These are phyloP conservation scores for Sugiyamaella chiloensis DNA, from an alignment of 805 yeast genomes.

Conservation along the genomic window DNA sequence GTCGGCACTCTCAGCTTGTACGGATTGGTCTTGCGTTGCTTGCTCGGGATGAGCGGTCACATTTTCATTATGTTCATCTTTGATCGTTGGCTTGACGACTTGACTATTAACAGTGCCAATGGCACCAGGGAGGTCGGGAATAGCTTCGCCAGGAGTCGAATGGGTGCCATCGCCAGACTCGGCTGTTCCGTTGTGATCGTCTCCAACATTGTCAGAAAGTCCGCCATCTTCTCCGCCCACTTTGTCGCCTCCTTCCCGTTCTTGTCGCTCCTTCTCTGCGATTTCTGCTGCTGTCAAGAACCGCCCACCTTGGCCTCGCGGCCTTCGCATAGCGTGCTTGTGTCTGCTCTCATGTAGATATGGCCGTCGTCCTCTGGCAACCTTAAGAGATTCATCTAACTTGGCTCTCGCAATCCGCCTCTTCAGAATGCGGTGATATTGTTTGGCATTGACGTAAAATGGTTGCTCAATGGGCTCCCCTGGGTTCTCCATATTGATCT, in stretches of 20 bases:
- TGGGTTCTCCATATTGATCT: slow-evolving; percentile 7
- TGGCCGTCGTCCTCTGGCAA: slow-evolving; percentile 87
- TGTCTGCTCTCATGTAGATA: slow-evolving; percentile 96
- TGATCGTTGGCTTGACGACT: no score
- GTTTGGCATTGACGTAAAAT: slow-evolving; percentile 96
- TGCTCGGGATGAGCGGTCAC: not conserved
- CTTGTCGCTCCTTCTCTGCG: slow-evolving; percentile 51
- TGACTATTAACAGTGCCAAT: not conserved
- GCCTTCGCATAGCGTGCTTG: slow-evolving; percentile 98
- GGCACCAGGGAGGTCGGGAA: slow-evolving; percentile 4
- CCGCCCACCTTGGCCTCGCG: slow-evolving; percentile 98
- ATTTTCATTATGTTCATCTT: not conserved
- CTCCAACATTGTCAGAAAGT: not conserved
- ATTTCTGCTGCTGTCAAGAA: slow-evolving; percentile 90
- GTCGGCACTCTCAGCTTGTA: not conserved
- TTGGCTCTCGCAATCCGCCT: slow-evolving; percentile 91
- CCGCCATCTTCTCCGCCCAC: slow-evolving; percentile 4
- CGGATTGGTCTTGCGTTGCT: not conserved
- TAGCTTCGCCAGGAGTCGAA: not conserved
- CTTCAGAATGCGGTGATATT: slow-evolving; percentile 89
- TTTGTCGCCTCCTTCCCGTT: slow-evolving; percentile 27
- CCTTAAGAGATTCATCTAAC: slow-evolving; percentile 82
- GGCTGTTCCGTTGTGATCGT: not conserved
- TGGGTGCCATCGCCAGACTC: not conserved
- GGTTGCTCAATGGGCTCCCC: slow-evolving; percentile 65